phyloP scores from a whole-genome alignment of 495 filamentous ascomycete genomes.

The Aspergillus coremiiformis region DNA sequence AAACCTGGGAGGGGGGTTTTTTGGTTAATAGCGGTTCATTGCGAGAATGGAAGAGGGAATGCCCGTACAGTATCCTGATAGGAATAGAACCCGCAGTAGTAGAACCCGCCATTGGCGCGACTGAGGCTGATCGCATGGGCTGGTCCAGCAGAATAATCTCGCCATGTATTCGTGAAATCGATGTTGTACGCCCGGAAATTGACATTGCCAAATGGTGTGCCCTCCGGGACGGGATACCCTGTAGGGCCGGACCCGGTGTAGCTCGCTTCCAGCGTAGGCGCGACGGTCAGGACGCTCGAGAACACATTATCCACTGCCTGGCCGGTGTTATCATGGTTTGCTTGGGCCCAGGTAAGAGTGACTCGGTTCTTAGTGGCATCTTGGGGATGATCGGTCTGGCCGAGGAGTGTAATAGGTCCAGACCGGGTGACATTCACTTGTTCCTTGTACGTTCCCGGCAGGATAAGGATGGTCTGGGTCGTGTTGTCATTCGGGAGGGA shows the following conservation, averaged over 20 bases:
- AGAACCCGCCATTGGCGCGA: constrained; percentile 53
- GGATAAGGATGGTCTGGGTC: constrained; percentile 46
- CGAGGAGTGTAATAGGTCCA: constrained; percentile 48
- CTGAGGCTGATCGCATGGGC: constrained; percentile 48
- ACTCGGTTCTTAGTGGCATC: constrained; percentile 39
- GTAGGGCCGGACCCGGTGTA: constrained; percentile 50
- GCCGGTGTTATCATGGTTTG: constrained; percentile 39
- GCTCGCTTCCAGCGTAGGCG: constrained; percentile 49
- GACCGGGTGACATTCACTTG: constrained; percentile 54
- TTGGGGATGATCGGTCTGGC: constrained; percentile 37
- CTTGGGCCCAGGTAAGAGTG: constrained; percentile 42
- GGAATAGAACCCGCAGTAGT: constrained; percentile 49
- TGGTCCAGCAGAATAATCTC: constrained; percentile 45
- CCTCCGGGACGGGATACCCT: constrained; percentile 47
- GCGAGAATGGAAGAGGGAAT: background rate
- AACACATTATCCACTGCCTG: constrained; percentile 47
- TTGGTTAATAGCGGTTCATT: no score
- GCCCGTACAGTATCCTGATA: constrained; percentile 54
- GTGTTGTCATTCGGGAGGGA: constrained; percentile 46
- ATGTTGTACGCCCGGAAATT: constrained; percentile 56
- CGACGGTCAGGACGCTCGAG: constrained; percentile 47
- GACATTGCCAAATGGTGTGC: constrained; percentile 49
- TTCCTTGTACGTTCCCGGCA: constrained; percentile 48
- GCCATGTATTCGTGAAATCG: constrained; percentile 51
- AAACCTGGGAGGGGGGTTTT: constrained; percentile 45